Base-by-base conservation (phyloP, 179 eudicot species). In the Carnegiea gigantea region DNA sequence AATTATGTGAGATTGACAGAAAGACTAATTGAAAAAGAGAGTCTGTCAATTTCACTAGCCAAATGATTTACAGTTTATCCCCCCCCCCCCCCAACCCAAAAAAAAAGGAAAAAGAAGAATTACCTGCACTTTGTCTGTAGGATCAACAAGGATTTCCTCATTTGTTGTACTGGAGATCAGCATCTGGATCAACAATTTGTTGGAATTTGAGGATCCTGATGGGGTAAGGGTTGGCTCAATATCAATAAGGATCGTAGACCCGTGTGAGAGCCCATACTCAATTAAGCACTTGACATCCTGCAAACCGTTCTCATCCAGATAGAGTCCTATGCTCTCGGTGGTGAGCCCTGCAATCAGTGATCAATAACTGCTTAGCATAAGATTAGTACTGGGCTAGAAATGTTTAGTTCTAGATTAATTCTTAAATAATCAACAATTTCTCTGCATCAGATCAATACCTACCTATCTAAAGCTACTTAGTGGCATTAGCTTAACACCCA, bases 121-220 rank as follows among this genome's bases (percentile, higher is more conserved):
- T 46, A 86, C 90, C 70, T 84, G 89, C 4, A 92, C 91, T 51
- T 84, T 91, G 49, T 92, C 91, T 17, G 36, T 48, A 21, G 87
- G 86, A 72, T 82, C 86, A 59, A 92, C 92, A 53, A 91, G 90
- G 82, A 91, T 73, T 10, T 84, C 30, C 2, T 92, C 79, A 79
- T 80, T 92, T 85, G 82, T 87, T 1, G 92, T 91, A 70, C 90
- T 85, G 70, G 82, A 84, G 0, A 89, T 71, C 74, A 84, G 65
- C 80, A 90, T 90, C 51, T 68, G 46, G 4, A 92, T 85, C 74
- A 78, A 85, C 79, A 92, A 7, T 77, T 81, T 90, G 81, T 83
- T 85, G 9, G 87, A 30, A 44, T 72, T 70, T 7, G n/a, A 12
- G 6, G 84, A 76, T 0, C 86, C 73, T 4, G 84, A 15, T 0